Evolutionary conservation across 768 basidiomycete genomes (phyloP).

Genomic region (Hydnum rufescens): DNA sequence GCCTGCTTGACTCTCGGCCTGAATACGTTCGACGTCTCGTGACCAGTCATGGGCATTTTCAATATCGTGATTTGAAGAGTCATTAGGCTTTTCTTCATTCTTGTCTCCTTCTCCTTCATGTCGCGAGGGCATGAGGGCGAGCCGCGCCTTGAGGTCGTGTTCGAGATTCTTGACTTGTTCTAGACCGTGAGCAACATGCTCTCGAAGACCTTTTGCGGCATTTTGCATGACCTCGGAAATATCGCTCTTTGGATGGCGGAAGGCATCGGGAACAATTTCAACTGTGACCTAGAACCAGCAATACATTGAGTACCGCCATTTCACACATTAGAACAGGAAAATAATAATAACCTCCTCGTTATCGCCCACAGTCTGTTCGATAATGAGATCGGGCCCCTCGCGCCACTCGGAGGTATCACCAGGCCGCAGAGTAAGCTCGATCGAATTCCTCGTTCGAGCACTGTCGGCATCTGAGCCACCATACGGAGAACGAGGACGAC

Average conservation of each 20-base stretch:
- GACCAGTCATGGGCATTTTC: no score
- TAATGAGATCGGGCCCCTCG: constrained; percentile 45
- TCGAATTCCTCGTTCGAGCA: neutral
- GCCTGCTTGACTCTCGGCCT: no score
- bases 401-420: constrained; percentile 33
- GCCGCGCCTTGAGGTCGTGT: no score
- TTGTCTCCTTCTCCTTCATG: no score
- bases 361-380: constrained; percentile 38
- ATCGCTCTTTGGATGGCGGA: neutral
- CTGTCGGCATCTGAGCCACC: neutral
- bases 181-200: neutral
- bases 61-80: no score
- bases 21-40: no score
- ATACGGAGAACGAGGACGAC: neutral
- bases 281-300: neutral
- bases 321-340: neutral
- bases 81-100: no score
- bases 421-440: constrained; percentile 10
- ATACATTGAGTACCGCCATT: neutral
- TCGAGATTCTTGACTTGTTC: neutral
- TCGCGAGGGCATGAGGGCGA: no score
- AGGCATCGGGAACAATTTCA: neutral
- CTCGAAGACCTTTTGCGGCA: neutral
- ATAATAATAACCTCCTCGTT: constrained; percentile 37
- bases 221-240: neutral